phyloP scores from a whole-genome alignment of 2,329 filamentous ascomycete genomes.

The Aspergillus aculeatinus region DNA sequence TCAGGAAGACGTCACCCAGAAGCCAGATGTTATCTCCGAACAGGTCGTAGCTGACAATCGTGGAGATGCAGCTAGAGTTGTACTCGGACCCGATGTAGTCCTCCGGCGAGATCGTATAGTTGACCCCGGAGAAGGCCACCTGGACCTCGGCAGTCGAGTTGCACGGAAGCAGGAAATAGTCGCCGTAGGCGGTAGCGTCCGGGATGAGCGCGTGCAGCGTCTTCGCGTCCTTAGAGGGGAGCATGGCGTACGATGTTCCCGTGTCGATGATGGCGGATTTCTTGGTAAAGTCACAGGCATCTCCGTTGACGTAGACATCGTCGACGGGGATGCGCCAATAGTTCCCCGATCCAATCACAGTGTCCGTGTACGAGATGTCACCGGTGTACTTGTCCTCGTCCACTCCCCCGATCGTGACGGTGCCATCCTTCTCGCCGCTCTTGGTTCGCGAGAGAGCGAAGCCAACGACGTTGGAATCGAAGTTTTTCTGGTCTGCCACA shows the following conservation, averaged over 20 bases:
- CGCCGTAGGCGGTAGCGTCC: slow-evolving; percentile 56
- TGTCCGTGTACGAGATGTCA: slow-evolving; percentile 64
- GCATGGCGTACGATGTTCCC: slow-evolving; percentile 76
- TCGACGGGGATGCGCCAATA: slow-evolving; percentile 74
- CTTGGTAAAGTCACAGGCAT: slow-evolving; percentile 52
- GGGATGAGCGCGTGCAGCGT: slow-evolving; percentile 68
- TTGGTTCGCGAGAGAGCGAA: slow-evolving; percentile 64
- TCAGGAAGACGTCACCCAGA: slow-evolving; percentile 81
- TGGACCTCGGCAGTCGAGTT: slow-evolving; percentile 60
- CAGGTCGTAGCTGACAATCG: slow-evolving; percentile 70
- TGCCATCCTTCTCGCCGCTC: slow-evolving; percentile 68
- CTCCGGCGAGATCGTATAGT: slow-evolving; percentile 64
- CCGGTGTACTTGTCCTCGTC: slow-evolving; percentile 68
- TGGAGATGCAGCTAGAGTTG: slow-evolving; percentile 57
- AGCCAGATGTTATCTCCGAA: slow-evolving; percentile 67
- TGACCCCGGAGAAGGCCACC: slow-evolving; percentile 66
- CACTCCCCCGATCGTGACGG: slow-evolving; percentile 72
- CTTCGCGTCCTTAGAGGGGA: slow-evolving; percentile 65
- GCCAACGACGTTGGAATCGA: slow-evolving; percentile 68
- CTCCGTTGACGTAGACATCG: slow-evolving; percentile 63
- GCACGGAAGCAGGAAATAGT: slow-evolving; percentile 73
- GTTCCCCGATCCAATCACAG: slow-evolving; percentile 48
- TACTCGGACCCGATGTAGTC: slow-evolving; percentile 63
- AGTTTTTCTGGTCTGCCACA: slow-evolving; percentile 55
- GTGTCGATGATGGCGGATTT: slow-evolving; percentile 76